Percentiles rank a stretch among this genome's conserved stretches.
phyloP scores from a whole-genome alignment of 768 basidiomycete genomes.

The Lactifluus volemus region DNA sequence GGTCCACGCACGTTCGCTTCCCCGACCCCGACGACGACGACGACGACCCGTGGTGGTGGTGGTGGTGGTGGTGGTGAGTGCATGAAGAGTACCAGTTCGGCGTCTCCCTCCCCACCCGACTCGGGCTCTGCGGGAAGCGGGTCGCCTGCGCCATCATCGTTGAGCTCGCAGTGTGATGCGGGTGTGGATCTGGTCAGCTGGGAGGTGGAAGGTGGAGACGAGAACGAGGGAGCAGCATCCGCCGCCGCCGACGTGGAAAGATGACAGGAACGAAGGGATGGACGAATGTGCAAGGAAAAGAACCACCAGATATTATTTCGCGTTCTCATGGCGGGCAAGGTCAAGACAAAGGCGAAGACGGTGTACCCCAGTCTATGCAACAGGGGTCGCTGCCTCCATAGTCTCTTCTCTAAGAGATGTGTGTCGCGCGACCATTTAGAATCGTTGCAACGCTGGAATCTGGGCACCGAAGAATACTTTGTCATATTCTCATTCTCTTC shows the following conservation, averaged over 20 bases:
- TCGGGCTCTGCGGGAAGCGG: conserved; percentile 37
- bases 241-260: neutral
- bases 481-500: neutral
- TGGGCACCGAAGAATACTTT: neutral
- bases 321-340: neutral
- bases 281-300: neutral
- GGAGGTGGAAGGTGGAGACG: conserved; percentile 2
- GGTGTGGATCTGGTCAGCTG: conserved; percentile 15
- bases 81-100: conserved; percentile 7
- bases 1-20: conserved; percentile 17
- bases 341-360: neutral
- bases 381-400: neutral
- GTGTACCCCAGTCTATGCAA: neutral
- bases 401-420: neutral
- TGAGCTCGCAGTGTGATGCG: conserved; percentile 35
- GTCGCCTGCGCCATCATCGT: conserved; percentile 52
- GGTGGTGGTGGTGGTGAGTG: neutral
- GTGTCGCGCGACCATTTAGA: neutral
- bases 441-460: neutral
- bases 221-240: conserved; percentile 21
- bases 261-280: neutral
- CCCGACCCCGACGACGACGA: neutral
- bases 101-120: conserved; percentile 24
- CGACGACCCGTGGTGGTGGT: neutral
- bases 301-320: neutral